Evolutionary conservation across 495 filamentous ascomycete genomes (phyloP), one percentile per base, ranked within the genome.

Genomic region (Penicillium soppii): DNA sequence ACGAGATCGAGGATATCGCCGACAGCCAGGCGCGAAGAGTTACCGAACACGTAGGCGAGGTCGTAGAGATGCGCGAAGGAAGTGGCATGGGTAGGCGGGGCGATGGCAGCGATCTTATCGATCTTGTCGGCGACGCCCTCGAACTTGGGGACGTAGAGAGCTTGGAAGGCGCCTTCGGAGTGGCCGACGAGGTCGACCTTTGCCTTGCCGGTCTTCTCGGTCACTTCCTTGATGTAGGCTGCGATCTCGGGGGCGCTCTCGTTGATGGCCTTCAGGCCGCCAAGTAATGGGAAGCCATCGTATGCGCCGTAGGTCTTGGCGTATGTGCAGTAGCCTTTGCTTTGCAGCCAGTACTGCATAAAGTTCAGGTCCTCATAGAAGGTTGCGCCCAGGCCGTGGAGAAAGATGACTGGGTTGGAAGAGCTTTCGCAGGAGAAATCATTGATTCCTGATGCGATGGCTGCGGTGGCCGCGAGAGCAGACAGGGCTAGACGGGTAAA

Each of bases 151-250:
- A 80, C 77, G 56, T 81, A 81, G 6, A 82, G 60, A 0, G 71
- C 43, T 44, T 78, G 75, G 52, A 80, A 76, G 3, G 68, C 79
- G 46, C 79, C 79, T 58, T 82, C 79, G 23, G 77, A 80, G 54
- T 82, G 78, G 10, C 79, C 79, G 35, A 81, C 75, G 0, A 81
- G 56, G 45, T 80, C 71, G 25, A 81, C 59, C 50, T 78, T 77
- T 37, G 33, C 22, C 7, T 72, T 71, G 19, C 72, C 73, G 3
- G 76, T 77, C 43, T 68, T 63, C 6, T 63, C 36, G 13, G 56
- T 40, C 0, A 81, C 73, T 33, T 75, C 62, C 13, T 54, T 59
- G 54, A 81, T 70, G 56, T 77, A 82, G 1, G 48, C 56, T 4
- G 78, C 79, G 47, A 82, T 78, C 29, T 81, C 71, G 13, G 53